Percentiles rank a stretch among this genome's conserved stretches.
phyloP scores from a whole-genome alignment of 805 yeast genomes.

The Lipomyces spencermartinsiae region DNA sequence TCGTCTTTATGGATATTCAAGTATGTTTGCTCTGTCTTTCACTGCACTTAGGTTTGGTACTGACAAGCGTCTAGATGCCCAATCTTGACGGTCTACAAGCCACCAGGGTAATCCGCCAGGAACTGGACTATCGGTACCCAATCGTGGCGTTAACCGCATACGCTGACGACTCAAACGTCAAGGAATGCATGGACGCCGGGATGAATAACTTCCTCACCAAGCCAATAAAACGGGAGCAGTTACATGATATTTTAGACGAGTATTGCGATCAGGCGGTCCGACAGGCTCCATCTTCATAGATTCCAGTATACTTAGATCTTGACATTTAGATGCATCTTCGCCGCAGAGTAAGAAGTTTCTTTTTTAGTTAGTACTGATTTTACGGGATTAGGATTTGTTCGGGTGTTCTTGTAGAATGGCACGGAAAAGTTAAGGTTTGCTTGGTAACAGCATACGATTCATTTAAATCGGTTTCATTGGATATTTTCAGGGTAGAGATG shows the following conservation, averaged over 20 bases:
- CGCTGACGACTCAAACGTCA: slow-evolving; percentile 89
- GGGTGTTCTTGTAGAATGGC: neutral
- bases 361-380: neutral
- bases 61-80: slow-evolving; percentile 64
- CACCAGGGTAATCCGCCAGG: slow-evolving; percentile 71
- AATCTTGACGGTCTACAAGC: slow-evolving; percentile 87
- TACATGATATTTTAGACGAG: slow-evolving; percentile 48
- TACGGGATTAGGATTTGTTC: neutral
- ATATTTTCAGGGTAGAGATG: neutral
- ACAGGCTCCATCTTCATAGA: neutral
- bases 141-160: slow-evolving; percentile 95
- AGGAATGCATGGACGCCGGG: slow-evolving; percentile 85
- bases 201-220: slow-evolving; percentile 91
- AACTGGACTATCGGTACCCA: slow-evolving; percentile 67
- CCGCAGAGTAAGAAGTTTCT: neutral
- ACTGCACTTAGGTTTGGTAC: neutral
- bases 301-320: neutral
- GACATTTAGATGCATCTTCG: neutral
- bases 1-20: slow-evolving; percentile 95
- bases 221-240: slow-evolving; percentile 77
- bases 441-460: neutral
- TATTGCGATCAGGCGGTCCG: slow-evolving; percentile 11
- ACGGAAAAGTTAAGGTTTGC: neutral
- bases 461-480: neutral
- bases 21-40: slow-evolving; percentile 6